phyloP scores from a whole-genome alignment of 2,329 filamentous ascomycete genomes.

The Ophiostoma quercus region DNA sequence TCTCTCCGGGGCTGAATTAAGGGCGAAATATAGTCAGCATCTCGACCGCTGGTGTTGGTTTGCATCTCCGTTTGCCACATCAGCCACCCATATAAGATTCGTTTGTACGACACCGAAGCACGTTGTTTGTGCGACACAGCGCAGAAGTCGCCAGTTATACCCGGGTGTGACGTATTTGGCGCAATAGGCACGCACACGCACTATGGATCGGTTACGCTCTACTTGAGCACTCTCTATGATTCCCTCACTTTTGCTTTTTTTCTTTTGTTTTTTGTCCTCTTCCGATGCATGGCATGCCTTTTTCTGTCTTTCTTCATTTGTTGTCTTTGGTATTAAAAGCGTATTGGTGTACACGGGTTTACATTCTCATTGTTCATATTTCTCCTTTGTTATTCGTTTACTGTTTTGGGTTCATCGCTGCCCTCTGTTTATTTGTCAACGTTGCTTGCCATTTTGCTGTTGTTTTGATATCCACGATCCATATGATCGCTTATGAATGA shows the following conservation, averaged over 20 bases:
- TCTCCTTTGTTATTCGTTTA: background rate
- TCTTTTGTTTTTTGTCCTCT: background rate
- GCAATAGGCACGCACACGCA: no score
- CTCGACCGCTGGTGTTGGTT: background rate
- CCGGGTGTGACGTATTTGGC: background rate
- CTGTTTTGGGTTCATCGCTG: background rate
- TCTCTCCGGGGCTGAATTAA: background rate
- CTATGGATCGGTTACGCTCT: no score
- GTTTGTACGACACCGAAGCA: background rate
- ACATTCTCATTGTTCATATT: background rate
- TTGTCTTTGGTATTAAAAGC: background rate
- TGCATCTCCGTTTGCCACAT: background rate
- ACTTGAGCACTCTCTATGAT: background rate
- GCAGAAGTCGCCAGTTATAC: background rate
- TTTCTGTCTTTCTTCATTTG: background rate
- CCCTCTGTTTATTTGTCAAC: background rate
- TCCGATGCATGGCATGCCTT: background rate
- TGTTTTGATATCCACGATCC: constrained; percentile 12
- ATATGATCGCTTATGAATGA: background rate
- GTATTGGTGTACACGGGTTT: background rate
- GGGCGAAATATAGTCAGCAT: constrained; percentile 6
- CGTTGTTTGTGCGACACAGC: background rate
- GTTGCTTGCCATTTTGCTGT: background rate
- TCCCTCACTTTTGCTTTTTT: background rate
- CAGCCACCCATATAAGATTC: background rate